A percentile compares a stretch with the other conserved stretches of the same genome.
phyloP scores from a whole-genome alignment of 225 moss, liverwort and hornwort genomes.

The Physcomitrellopsis africana region DNA sequence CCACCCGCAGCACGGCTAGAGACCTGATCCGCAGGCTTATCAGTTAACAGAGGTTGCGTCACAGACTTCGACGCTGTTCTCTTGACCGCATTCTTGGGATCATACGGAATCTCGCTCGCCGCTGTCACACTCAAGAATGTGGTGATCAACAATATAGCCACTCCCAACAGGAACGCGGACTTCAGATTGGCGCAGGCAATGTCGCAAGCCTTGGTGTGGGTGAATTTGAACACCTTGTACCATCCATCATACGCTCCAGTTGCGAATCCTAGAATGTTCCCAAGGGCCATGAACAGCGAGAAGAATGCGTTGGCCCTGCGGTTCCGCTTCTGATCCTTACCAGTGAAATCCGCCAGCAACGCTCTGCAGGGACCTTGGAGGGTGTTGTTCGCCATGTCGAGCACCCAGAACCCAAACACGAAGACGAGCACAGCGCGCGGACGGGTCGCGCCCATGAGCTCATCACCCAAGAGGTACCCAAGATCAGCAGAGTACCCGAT shows the following conservation, averaged over 20 bases:
- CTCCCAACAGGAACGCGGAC: constrained; percentile 66
- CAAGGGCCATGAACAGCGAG: constrained; percentile 24
- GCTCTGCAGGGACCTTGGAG: constrained; percentile 38
- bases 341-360: constrained; percentile 64
- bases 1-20: constrained; percentile 28
- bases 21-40: not conserved
- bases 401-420: constrained; percentile 65
- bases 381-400: constrained; percentile 65
- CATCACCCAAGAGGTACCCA: constrained; percentile 50
- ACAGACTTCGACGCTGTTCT: constrained; percentile 6
- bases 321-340: constrained; percentile 53
- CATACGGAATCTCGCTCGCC: constrained; percentile 58
- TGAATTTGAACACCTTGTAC: constrained; percentile 42
- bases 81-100: constrained; percentile 21
- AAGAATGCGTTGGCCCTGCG: constrained; percentile 64
- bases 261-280: constrained; percentile 65
- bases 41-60: constrained; percentile 44
- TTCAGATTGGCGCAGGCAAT: constrained; percentile 61
- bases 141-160: constrained; percentile 41
- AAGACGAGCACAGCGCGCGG: constrained; percentile 56
- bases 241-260: constrained; percentile 64
- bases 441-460: not conserved
- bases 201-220: constrained; percentile 45
- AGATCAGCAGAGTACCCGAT: constrained; percentile 63
- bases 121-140: constrained; percentile 60